Conservation (phyloP, 805 yeast species). For the Candida railenensis region DNA sequence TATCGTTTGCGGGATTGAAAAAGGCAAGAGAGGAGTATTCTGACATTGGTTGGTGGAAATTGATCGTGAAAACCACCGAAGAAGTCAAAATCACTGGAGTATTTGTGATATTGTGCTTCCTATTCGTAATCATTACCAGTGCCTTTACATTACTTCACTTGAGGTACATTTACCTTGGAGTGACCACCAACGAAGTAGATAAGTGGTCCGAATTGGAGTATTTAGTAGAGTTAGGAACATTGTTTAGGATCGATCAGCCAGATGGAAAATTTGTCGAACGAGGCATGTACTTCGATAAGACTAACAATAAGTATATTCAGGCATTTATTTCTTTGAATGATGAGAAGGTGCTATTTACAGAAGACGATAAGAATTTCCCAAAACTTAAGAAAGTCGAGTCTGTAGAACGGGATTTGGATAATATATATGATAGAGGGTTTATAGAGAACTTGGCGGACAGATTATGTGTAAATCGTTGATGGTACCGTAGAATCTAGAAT, state of each 20-base stretch:
- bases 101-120: slow-evolving; percentile 36
- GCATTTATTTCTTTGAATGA: slow-evolving; percentile 30
- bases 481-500: background rate
- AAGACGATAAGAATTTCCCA: slow-evolving; percentile 6
- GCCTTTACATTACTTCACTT: slow-evolving; percentile 47
- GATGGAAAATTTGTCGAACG: slow-evolving; percentile 23
- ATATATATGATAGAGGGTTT: slow-evolving; percentile 53
- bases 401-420: slow-evolving; percentile 32
- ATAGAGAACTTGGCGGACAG: slow-evolving; percentile 37
- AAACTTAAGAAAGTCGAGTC: slow-evolving; percentile 18
- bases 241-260: slow-evolving; percentile 21
- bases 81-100: slow-evolving; percentile 42
- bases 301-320: slow-evolving; percentile 10
- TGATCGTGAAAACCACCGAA: slow-evolving; percentile 24
- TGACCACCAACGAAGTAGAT: slow-evolving; percentile 70
- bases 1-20: slow-evolving; percentile 19
- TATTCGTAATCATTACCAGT: slow-evolving; percentile 35
- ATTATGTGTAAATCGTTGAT: slow-evolving; percentile 9
- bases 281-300: slow-evolving; percentile 11
- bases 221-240: slow-evolving; percentile 27
- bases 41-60: slow-evolving; percentile 18
- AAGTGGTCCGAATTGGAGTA: slow-evolving; percentile 70
- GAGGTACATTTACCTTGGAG: slow-evolving; percentile 57
- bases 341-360: slow-evolving; percentile 20
- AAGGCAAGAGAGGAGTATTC: slow-evolving; percentile 1